Evolutionary conservation across 164 flowering plant species (phyloP).

Genomic region (Stephania cephalantha): DNA sequence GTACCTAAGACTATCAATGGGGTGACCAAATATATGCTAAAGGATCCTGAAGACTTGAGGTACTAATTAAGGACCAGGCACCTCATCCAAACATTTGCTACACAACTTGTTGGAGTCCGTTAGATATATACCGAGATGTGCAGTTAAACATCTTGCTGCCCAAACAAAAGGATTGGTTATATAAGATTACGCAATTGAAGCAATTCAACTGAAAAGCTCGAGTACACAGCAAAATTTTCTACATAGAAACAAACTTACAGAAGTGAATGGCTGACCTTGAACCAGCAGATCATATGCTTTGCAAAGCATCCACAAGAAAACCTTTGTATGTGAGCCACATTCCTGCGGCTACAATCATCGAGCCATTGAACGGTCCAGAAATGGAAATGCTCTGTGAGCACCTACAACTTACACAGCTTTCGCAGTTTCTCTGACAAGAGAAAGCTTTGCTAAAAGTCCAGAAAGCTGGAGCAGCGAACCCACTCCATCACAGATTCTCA

Average conservation of each 20-base stretch:
- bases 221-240: background rate
- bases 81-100: too few relatives aligned
- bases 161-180: too few relatives aligned
- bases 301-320: background rate
- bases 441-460: conserved; percentile 88
- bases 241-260: background rate
- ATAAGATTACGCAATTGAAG: too few relatives aligned
- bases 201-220: background rate
- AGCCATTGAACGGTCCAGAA: background rate
- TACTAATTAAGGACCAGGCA: too few relatives aligned
- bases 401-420: conserved; percentile 44
- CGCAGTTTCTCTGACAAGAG: conserved; percentile 74
- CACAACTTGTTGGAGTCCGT: too few relatives aligned
- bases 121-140: too few relatives aligned
- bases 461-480: conserved; percentile 90
- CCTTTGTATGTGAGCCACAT: conserved; percentile 4
- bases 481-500: conserved; percentile 98
- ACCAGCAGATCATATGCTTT: background rate
- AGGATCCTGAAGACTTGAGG: too few relatives aligned
- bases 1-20: too few relatives aligned
- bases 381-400: background rate
- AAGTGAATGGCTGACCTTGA: background rate
- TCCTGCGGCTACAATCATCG: background rate
- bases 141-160: too few relatives aligned
- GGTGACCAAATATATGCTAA: too few relatives aligned